A percentile compares a stretch with the other conserved stretches of the same genome.
These are phyloP conservation scores for Mortierella sp. DNA, from an alignment of 371 early-diverging fungal species.

Conservation along the genomic window DNA sequence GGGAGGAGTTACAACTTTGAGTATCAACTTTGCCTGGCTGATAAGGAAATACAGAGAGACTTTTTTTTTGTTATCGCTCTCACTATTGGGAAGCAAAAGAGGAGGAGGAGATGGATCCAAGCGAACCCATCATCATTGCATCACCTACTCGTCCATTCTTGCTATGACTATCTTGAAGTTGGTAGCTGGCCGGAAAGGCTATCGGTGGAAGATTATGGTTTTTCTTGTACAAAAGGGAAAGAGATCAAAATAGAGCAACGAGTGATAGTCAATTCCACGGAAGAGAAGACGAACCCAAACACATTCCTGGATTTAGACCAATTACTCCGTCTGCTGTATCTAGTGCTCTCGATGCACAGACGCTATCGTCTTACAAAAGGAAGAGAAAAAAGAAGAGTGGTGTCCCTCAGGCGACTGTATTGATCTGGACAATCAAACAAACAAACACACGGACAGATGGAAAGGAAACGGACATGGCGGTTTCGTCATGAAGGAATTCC, in stretches of 20 bases:
- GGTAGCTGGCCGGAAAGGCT: not conserved
- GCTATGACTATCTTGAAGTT: not conserved
- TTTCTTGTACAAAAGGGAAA: not conserved
- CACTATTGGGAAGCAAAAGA: not conserved
- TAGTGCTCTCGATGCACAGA: not conserved
- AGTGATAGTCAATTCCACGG: not conserved
- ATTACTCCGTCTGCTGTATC: not conserved
- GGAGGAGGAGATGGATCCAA: not conserved
- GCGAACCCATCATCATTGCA: conserved; percentile 8
- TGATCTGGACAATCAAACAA: not conserved
- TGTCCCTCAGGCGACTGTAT: not conserved
- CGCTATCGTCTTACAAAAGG: not conserved
- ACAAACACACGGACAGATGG: not conserved
- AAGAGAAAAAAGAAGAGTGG: not conserved
- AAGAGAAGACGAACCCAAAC: not conserved
- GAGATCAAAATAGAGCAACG: too few relatives aligned
- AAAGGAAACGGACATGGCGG: not conserved
- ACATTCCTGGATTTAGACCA: not conserved
- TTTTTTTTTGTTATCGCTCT: not conserved
- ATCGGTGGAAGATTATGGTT: not conserved
- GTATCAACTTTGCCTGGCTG: not conserved
- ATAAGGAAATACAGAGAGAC: not conserved
- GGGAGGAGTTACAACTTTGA: conserved; percentile 7
- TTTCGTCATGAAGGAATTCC: not conserved
- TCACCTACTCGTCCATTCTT: not conserved